phyloP scores from a whole-genome alignment of 176 grass and related monocot genomes.

The Carex myosuroides region DNA sequence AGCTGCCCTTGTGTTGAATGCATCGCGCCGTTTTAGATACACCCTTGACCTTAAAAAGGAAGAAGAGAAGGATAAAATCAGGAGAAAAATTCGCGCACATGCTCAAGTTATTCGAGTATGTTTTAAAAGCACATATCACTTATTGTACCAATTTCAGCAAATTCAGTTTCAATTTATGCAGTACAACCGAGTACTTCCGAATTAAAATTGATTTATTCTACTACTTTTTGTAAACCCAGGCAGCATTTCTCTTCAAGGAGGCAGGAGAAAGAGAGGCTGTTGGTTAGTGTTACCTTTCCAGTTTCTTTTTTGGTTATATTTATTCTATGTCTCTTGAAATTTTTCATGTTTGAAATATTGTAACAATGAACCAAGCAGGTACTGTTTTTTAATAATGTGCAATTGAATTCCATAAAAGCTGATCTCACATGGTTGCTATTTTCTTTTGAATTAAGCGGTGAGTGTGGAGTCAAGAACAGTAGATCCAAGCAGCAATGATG shows the following conservation, averaged over 20 bases:
- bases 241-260: conserved; percentile 85
- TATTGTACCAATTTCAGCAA: conserved; percentile 1
- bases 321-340: not conserved
- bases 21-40: conserved; percentile 59
- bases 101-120: conserved; percentile 66
- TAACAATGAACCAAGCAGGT: not conserved
- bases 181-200: not conserved
- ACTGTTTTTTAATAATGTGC: not conserved
- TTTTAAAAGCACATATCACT: not conserved
- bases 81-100: conserved; percentile 46
- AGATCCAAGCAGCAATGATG: conserved; percentile 6
- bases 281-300: conserved; percentile 29
- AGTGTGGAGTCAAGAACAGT: conserved; percentile 10
- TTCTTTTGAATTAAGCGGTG: not conserved
- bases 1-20: conserved; percentile 62
- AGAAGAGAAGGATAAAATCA: conserved; percentile 44
- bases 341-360: not conserved
- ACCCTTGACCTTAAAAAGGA: conserved; percentile 52
- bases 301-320: not conserved
- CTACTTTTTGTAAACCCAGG: conserved; percentile 48
- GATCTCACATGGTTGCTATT: not conserved
- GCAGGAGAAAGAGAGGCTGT: conserved; percentile 55
- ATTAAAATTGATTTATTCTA: conserved; percentile 1
- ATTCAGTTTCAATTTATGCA: not conserved
- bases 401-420: not conserved